phyloP scores from a whole-genome alignment of 2,329 filamentous ascomycete genomes.

The Aspergillus sp. region DNA sequence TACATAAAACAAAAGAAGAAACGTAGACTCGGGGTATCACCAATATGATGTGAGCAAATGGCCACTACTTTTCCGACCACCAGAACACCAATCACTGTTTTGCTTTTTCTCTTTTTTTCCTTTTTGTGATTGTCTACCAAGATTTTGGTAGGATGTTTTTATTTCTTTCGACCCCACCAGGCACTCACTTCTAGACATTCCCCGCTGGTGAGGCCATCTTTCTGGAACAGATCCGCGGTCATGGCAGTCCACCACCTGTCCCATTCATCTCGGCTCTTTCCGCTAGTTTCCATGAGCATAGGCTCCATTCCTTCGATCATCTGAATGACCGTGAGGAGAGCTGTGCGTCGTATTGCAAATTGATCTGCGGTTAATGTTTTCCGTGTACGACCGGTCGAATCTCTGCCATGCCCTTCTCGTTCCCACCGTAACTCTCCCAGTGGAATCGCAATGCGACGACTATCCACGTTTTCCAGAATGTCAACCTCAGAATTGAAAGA shows the following conservation, averaged over 20 bases:
- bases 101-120: constrained; percentile 7
- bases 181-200: constrained; percentile 70
- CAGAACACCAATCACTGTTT: constrained; percentile 24
- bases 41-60: constrained; percentile 31
- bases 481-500: constrained; percentile 75
- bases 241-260: constrained; percentile 81
- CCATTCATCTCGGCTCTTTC: constrained; percentile 88
- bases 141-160: constrained; percentile 8
- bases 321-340: constrained; percentile 73
- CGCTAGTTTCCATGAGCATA: constrained; percentile 70
- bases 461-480: constrained; percentile 60
- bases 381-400: constrained; percentile 21
- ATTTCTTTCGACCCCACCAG: constrained; percentile 57
- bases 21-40: constrained; percentile 30
- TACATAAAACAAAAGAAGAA: constrained; percentile 13
- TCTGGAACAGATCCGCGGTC: constrained; percentile 74
- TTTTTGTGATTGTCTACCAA: neutral
- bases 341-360: constrained; percentile 66
- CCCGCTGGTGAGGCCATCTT: constrained; percentile 70
- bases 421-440: constrained; percentile 83
- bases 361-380: constrained; percentile 61
- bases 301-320: constrained; percentile 82
- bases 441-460: constrained; percentile 76
- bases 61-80: constrained; percentile 19
- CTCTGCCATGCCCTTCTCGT: constrained; percentile 50